Evolutionary conservation across 805 yeast species (phyloP), one percentile per base, ranked within the genome.

Genomic region (Yarrowia phangngaensis): DNA sequence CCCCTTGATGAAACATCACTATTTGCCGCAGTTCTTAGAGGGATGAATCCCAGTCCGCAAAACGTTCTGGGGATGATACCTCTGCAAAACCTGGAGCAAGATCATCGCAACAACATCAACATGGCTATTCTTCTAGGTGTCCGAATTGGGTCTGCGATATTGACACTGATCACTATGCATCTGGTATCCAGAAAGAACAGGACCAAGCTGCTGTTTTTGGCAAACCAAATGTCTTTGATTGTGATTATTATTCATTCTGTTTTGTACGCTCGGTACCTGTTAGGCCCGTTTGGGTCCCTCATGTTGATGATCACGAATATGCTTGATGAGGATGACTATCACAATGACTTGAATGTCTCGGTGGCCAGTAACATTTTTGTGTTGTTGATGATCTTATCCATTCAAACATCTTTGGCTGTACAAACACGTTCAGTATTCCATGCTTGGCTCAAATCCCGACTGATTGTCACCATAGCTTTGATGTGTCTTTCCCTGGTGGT

Each of bases 361-460:
- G 45, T 38, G 23, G 32, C 45, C 12, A 17, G 32, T 17, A 38
- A 38, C 19, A 19, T 38, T 2, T 27, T 38, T 6, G 16, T 38
- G 13, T 19, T 38, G 45, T 15, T 38, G 12, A 38, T 38, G 45
- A 38, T 38, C 4, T 9, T 19, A 4, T 38, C 45, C 1, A 32
- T 38, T 5, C 45, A 38, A 17, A 9, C 24, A 3, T 38, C 45
- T 1, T 20, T 38, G 9, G 32, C 32, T 3, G 22, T 38, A 2
- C 45, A 38, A 14, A 38, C 45, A 6, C 31, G 45, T 2, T 38
- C 45, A 3, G 45, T 38, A 4, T 38, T 38, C 19, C 45, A 38
- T 7, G 32, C 45, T 4, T 38, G 45, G 45, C 32, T 38, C 23
- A 38, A 38, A 9, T 26, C 32, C 4, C 16, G 45, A 13, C 4